Evolutionary conservation across 371 early-diverging fungal species (phyloP).

Genomic region (Funneliformis caledonium): DNA sequence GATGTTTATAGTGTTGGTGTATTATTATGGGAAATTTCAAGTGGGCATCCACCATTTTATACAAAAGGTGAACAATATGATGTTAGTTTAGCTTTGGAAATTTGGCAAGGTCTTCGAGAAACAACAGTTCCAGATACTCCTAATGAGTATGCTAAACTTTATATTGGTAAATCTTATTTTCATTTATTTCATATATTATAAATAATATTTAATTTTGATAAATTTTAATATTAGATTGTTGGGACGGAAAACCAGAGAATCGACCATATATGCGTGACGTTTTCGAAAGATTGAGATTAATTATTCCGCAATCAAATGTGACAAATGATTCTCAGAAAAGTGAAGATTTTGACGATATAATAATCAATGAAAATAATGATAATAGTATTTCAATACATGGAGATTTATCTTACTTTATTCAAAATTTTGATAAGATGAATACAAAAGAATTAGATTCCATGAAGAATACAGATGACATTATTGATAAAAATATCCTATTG

Average conservation of each 20-base stretch:
- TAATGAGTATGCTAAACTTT: conserved; percentile 42
- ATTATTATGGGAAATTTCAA: background rate
- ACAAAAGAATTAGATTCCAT: too few relatives aligned
- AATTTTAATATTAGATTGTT: background rate
- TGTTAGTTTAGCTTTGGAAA: conserved; percentile 45
- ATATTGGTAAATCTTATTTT: background rate
- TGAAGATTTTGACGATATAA: background rate
- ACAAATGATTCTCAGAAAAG: background rate
- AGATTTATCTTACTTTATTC: too few relatives aligned
- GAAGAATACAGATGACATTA: too few relatives aligned
- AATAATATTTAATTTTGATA: too few relatives aligned
- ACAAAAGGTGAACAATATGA: conserved; percentile 42
- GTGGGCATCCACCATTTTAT: background rate
- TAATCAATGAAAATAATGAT: background rate
- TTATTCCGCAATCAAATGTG: background rate
- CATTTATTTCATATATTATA: too few relatives aligned
- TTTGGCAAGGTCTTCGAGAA: conserved; percentile 49
- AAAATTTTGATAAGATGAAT: too few relatives aligned
- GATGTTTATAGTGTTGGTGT: conserved; percentile 1
- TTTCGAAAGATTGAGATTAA: background rate
- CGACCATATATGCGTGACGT: background rate
- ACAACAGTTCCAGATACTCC: conserved; percentile 43
- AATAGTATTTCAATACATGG: too few relatives aligned
- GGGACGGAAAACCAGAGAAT: background rate
- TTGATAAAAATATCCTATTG: too few relatives aligned